Conservation (phyloP, 208 protist species). For the Trypanosoma avium region DNA sequence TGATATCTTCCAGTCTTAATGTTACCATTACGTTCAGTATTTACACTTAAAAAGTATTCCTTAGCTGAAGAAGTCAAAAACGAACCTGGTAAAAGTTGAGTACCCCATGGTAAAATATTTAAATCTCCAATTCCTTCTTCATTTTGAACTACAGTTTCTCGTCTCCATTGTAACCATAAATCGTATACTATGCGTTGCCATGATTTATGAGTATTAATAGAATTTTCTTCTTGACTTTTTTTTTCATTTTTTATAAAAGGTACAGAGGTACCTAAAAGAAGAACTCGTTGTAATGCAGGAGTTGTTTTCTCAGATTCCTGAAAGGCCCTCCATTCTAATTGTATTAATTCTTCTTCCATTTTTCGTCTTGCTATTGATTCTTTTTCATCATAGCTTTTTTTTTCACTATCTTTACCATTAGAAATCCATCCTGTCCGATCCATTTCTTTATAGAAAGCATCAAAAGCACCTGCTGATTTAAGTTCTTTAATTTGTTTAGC, state of each 20-base stretch:
- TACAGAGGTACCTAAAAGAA: constrained; percentile 69
- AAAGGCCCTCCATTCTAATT: constrained; percentile 75
- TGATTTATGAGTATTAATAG: constrained; percentile 2
- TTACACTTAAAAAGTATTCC: constrained; percentile 71
- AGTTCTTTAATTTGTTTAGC: constrained; percentile 40
- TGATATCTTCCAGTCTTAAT: constrained; percentile 8
- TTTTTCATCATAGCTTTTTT: no score
- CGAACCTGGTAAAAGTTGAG: constrained; percentile 54
- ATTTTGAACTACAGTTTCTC: neutral
- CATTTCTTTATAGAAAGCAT: constrained; percentile 19
- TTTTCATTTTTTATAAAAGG: constrained; percentile 39
- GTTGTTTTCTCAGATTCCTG: constrained; percentile 61
- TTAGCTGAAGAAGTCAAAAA: constrained; percentile 57
- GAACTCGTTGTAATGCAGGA: constrained; percentile 63
- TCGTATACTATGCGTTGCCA: constrained; percentile 32
- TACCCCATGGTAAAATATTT: constrained; percentile 48
- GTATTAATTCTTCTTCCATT: constrained; percentile 58
- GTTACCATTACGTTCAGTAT: constrained; percentile 11
- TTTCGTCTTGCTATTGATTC: constrained; percentile 16
- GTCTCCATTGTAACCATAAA: constrained; percentile 34
- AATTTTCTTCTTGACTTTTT: constrained; percentile 5
- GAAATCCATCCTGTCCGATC: neutral
- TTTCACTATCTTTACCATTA: neutral
- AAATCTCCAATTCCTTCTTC: neutral
- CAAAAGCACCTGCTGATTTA: constrained; percentile 31